phyloP scores from a whole-genome alignment of 1,284 basidiomycete species.

The Cryptococcus maquisensis region DNA sequence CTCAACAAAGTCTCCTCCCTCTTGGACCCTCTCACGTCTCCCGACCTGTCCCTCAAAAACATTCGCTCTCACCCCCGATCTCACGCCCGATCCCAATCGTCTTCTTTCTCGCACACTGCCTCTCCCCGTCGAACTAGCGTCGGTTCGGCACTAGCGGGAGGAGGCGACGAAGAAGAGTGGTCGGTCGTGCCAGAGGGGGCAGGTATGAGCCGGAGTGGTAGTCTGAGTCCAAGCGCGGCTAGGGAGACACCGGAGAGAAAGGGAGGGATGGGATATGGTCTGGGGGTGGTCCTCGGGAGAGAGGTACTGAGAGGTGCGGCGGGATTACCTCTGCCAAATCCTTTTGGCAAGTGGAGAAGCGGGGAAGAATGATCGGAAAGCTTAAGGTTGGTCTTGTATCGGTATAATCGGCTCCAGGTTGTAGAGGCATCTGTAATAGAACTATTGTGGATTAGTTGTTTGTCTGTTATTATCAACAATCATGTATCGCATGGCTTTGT shows the following conservation, averaged over 20 bases:
- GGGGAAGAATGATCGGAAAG: not conserved
- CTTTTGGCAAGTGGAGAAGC: conserved; percentile 2
- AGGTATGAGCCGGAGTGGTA: conserved; percentile 4
- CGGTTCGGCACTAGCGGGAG: not conserved
- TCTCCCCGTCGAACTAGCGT: not conserved
- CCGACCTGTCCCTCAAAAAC: conserved; percentile 1
- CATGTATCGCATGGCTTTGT: no score
- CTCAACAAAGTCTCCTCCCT: conserved; percentile 23
- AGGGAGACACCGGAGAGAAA: no score
- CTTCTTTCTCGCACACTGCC: not conserved
- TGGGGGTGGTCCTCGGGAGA: not conserved
- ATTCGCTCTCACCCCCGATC: conserved; percentile 2
- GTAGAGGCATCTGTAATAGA: conserved; percentile 2
- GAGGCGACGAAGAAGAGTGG: conserved; percentile 13
- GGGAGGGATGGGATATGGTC: not conserved
- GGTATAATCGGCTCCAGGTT: conserved; percentile 1
- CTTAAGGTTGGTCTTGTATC: not conserved
- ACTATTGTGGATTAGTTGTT: no score
- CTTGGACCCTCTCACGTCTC: conserved; percentile 14
- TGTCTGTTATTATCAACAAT: no score
- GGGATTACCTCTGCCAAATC: not conserved
- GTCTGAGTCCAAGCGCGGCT: not conserved
- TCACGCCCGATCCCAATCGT: not conserved
- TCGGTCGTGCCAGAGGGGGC: conserved; percentile 12
- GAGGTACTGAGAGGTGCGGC: not conserved